Conservation (phyloP, 495 filamentous ascomycete genomes). For the Penicillium manginii region DNA sequence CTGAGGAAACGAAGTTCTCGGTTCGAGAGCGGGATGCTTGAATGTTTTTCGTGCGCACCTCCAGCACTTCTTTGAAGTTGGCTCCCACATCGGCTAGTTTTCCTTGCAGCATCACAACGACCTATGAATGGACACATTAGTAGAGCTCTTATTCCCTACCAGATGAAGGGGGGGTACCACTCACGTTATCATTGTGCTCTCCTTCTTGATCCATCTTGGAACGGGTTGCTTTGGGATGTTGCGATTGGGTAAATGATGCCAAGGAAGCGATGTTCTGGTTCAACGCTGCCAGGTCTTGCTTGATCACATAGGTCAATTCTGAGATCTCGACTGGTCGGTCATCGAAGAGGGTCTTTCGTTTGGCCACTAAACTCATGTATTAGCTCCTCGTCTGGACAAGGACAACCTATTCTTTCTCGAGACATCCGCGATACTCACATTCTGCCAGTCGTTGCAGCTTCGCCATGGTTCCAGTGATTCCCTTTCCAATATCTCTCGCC, state of each 20-base stretch:
- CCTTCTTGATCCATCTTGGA: constrained; percentile 76
- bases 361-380: constrained; percentile 65
- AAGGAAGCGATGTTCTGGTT: constrained; percentile 84
- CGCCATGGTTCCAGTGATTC: constrained; percentile 88
- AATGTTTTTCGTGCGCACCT: constrained; percentile 97
- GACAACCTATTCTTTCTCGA: not conserved
- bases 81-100: constrained; percentile 92
- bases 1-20: constrained; percentile 93
- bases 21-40: constrained; percentile 90
- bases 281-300: constrained; percentile 90
- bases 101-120: constrained; percentile 88
- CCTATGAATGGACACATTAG: constrained; percentile 31
- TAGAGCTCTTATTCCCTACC: not conserved
- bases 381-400: constrained; percentile 7
- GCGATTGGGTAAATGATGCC: constrained; percentile 69
- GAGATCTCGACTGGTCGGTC: constrained; percentile 96
- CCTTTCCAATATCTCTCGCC: constrained; percentile 87
- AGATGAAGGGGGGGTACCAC: constrained; percentile 16
- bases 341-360: constrained; percentile 95
- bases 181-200: constrained; percentile 93
- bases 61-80: constrained; percentile 96
- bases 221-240: constrained; percentile 67
- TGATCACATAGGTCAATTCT: constrained; percentile 94
- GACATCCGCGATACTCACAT: constrained; percentile 50
- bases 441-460: constrained; percentile 93